Evolutionary conservation across 192 early-diverging fungal genomes (phyloP).

Genomic region (Chytriomyces sp.): DNA sequence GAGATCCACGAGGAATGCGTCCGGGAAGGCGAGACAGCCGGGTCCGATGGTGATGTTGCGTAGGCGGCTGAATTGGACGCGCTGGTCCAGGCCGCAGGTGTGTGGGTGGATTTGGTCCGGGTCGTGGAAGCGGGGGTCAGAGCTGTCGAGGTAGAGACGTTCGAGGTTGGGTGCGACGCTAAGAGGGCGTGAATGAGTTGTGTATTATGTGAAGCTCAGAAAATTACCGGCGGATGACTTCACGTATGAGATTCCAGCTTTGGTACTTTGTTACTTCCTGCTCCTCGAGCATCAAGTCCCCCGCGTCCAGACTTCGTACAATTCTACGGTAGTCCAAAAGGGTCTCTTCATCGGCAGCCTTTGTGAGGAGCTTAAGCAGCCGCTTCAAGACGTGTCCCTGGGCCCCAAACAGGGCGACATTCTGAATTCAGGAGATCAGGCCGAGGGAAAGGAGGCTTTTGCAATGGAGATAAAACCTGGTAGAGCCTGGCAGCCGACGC

Average conservation of each 20-base stretch:
- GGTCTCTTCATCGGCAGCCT: conserved; percentile 12
- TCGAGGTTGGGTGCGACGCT: conserved; percentile 24
- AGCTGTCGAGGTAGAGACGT: conserved; percentile 16
- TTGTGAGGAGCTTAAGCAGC: conserved; percentile 21
- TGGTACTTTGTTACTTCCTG: conserved; percentile 30
- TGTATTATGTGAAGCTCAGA: background rate
- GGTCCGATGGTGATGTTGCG: conserved; percentile 26
- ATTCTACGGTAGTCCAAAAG: conserved; percentile 19
- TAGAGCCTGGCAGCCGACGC: conserved; percentile 14
- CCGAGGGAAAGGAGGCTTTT: background rate
- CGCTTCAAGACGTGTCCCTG: conserved; percentile 9
- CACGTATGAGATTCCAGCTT: conserved; percentile 26
- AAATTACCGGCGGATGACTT: conserved; percentile 14
- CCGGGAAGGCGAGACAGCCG: conserved; percentile 26
- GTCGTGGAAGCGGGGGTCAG: conserved; percentile 20
- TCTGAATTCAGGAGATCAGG: background rate
- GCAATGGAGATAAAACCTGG: background rate
- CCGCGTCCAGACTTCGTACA: conserved; percentile 10
- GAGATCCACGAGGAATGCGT: conserved; percentile 26
- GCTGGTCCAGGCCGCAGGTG: conserved; percentile 30
- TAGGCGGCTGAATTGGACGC: conserved; percentile 19
- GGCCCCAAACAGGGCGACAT: conserved; percentile 7
- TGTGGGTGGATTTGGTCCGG: conserved; percentile 10
- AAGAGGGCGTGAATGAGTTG: background rate
- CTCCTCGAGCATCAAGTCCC: conserved; percentile 28